Percentiles rank a stretch among this genome's conserved stretches.
phyloP scores from a whole-genome alignment of 306 rosid genomes.

The Prunus mume region DNA sequence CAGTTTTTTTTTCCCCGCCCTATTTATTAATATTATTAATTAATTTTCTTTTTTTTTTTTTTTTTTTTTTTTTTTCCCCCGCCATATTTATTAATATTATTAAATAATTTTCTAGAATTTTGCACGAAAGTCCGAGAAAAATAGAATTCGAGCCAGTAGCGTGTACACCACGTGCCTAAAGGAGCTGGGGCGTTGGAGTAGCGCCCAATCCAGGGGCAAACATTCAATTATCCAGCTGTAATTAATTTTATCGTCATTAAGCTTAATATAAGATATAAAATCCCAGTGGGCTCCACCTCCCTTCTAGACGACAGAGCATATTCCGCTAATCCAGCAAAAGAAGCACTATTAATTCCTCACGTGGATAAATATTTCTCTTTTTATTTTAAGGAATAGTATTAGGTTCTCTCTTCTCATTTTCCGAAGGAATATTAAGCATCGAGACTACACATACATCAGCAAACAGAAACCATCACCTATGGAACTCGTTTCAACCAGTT shows the following conservation, averaged over 20 bases:
- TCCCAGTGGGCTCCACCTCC: neutral
- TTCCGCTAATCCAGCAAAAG: neutral
- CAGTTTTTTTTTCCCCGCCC: neutral
- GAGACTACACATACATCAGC: too few species aligned
- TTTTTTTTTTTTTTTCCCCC: too few species aligned
- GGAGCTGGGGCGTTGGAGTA: neutral
- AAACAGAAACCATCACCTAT: too few species aligned
- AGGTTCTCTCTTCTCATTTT: too few species aligned
- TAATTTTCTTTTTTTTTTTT: too few species aligned
- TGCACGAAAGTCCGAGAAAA: neutral
- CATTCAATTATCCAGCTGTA: neutral
- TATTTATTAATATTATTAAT: too few species aligned
- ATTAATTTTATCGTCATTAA: neutral
- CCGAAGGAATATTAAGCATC: too few species aligned
- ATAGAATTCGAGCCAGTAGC: neutral
- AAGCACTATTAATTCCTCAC: conserved; percentile 2
- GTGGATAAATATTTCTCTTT: neutral
- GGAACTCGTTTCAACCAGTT: too few species aligned
- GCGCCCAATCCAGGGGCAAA: neutral
- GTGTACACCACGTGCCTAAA: conserved; percentile 3
- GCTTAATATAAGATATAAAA: conserved; percentile 11
- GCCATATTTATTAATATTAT: neutral
- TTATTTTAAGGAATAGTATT: too few species aligned
- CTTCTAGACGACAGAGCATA: too few species aligned
- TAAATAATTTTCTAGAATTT: too few species aligned